These are phyloP conservation scores for Backusella liffmaniae DNA, from an alignment of 192 early-diverging fungal genomes.

Conservation along the genomic window DNA sequence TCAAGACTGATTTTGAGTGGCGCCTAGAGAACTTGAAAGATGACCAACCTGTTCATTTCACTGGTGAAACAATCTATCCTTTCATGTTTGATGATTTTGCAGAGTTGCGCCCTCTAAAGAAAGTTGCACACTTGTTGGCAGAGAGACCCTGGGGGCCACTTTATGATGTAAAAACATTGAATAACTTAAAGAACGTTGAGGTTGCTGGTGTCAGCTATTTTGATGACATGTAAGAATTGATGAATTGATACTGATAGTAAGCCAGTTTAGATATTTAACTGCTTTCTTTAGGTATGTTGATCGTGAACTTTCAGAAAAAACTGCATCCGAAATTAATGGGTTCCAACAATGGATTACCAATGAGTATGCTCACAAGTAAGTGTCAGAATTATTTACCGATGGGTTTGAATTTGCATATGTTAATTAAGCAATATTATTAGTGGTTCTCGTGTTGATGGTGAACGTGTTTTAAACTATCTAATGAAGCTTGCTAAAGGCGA, in stretches of 20 bases:
- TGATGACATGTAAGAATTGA: constrained; percentile 59
- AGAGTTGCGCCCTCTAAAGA: constrained; percentile 55
- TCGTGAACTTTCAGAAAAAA: constrained; percentile 55
- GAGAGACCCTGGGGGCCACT: constrained; percentile 54
- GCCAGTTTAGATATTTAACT: neutral
- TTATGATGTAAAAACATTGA: constrained; percentile 42
- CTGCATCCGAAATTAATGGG: constrained; percentile 50
- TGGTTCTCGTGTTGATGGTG: constrained; percentile 52
- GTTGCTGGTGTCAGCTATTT: constrained; percentile 65
- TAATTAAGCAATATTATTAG: constrained; percentile 10
- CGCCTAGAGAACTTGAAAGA: constrained; percentile 49
- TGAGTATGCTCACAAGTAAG: constrained; percentile 64
- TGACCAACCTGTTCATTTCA: constrained; percentile 57
- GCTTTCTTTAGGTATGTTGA: constrained; percentile 49
- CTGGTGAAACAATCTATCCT: constrained; percentile 66
- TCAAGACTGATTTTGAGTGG: constrained; percentile 37
- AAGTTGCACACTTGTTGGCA: constrained; percentile 56
- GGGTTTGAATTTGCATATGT: neutral
- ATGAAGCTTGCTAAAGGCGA: constrained; percentile 57
- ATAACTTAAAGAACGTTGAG: constrained; percentile 43
- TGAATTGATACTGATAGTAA: neutral
- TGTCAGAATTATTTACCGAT: neutral
- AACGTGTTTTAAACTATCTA: constrained; percentile 54
- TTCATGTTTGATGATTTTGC: constrained; percentile 75
- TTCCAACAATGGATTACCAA: constrained; percentile 67